A percentile compares a stretch with the other conserved stretches of the same genome.
Evolutionary conservation across 345 rosid species (phyloP).

Genomic region (Populus pruinosa): DNA sequence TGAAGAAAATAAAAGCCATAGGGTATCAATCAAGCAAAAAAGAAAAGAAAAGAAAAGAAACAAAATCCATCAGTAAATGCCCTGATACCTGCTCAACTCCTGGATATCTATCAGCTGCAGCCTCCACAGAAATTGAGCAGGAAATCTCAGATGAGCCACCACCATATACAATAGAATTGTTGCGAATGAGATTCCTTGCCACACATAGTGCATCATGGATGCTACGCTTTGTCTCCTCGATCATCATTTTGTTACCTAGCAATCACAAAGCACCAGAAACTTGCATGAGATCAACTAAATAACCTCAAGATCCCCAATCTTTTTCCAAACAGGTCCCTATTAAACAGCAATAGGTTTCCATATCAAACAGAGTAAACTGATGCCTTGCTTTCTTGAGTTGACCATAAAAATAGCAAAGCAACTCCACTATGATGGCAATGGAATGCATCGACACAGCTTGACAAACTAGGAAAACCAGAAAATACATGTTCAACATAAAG

Average conservation of each 20-base stretch:
- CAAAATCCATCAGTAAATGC: neutral
- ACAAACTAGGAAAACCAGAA: neutral
- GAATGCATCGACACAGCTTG: neutral
- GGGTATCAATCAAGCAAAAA: neutral
- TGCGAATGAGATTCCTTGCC: conserved; percentile 91
- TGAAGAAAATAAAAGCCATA: neutral
- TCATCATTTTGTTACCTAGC: conserved; percentile 93
- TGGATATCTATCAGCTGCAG: conserved; percentile 84
- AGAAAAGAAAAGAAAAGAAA: neutral
- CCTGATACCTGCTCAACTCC: conserved; percentile 86
- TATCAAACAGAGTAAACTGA: neutral
- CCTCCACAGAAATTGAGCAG: conserved; percentile 86
- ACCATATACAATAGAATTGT: conserved; percentile 90
- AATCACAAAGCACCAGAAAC: conserved; percentile 17
- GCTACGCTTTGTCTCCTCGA: conserved; percentile 97
- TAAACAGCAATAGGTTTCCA: neutral
- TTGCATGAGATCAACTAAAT: conserved; percentile 5
- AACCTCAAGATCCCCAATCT: neutral
- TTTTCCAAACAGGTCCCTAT: neutral
- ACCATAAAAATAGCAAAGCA: neutral
- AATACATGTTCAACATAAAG: neutral
- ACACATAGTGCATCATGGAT: conserved; percentile 93
- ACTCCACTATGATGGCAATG: neutral
- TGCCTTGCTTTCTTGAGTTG: neutral
- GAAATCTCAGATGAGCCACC: conserved; percentile 96